Percentiles rank a stretch among this genome's conserved stretches.
Evolutionary conservation across 2,329 filamentous ascomycete species (phyloP).

Genomic region (Venturia carpophila): DNA sequence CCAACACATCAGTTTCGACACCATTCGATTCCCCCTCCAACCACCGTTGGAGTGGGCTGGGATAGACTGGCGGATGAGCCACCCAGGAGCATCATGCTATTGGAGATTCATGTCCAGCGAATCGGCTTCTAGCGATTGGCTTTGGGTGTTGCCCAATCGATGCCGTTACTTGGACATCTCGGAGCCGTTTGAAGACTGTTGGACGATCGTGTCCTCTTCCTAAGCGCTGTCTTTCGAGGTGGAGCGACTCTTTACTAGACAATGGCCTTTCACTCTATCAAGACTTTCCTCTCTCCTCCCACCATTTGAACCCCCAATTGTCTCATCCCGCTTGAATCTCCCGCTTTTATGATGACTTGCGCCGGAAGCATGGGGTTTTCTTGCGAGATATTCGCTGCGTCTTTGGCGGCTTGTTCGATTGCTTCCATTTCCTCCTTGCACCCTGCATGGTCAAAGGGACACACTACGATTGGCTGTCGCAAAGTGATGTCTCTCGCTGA

Average conservation of each 20-base stretch:
- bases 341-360: conserved; percentile 69
- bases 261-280: conserved; percentile 51
- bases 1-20: too few relatives aligned
- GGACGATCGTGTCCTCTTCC: too few relatives aligned
- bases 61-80: too few relatives aligned
- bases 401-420: conserved; percentile 90
- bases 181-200: too few relatives aligned
- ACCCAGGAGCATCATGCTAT: neutral
- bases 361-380: conserved; percentile 92
- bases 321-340: conserved; percentile 57
- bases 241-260: too few relatives aligned
- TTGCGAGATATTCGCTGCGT: conserved; percentile 78
- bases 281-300: conserved; percentile 52
- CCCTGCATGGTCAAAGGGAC: conserved; percentile 85
- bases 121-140: neutral
- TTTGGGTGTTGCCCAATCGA: neutral
- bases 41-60: too few relatives aligned
- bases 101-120: neutral
- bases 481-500: conserved; percentile 81
- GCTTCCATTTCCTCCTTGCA: conserved; percentile 99
- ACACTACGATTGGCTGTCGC: conserved; percentile 90
- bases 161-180: neutral
- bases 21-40: too few relatives aligned
- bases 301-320: conserved; percentile 56
- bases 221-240: too few relatives aligned